These are phyloP conservation scores for Sporothrix pseudoabietina DNA, from an alignment of 2,329 filamentous ascomycete species.

Conservation along the genomic window DNA sequence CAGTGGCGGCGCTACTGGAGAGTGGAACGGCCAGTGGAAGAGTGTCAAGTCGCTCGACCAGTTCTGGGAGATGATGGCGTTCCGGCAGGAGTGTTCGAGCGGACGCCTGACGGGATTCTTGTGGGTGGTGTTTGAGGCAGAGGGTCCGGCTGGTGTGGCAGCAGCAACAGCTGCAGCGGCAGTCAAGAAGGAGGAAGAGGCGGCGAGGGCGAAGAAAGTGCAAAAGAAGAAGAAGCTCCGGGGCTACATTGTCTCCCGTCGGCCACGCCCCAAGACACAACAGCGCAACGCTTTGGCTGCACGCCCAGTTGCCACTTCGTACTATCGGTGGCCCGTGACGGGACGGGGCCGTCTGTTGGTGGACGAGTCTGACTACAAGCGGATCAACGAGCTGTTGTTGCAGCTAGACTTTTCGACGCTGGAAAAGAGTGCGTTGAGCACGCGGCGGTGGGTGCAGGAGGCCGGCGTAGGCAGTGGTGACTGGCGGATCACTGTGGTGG, in stretches of 20 bases:
- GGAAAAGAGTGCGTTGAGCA: slow-evolving; percentile 64
- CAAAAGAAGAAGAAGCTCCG: slow-evolving; percentile 52
- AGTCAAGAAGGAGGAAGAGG: neutral
- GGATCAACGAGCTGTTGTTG: slow-evolving; percentile 68
- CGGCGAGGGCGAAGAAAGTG: neutral
- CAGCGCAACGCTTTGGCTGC: slow-evolving; percentile 52
- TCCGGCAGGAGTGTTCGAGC: slow-evolving; percentile 90
- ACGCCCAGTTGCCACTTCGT: slow-evolving; percentile 56
- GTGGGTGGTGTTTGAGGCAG: slow-evolving; percentile 81
- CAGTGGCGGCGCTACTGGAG: too few relatives aligned
- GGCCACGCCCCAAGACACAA: slow-evolving; percentile 65
- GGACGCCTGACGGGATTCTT: slow-evolving; percentile 91
- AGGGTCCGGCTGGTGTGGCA: neutral
- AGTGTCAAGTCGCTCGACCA: slow-evolving; percentile 81
- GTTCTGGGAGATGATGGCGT: slow-evolving; percentile 99
- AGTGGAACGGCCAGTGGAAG: slow-evolving; percentile 69
- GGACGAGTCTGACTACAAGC: slow-evolving; percentile 65
- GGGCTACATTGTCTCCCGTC: slow-evolving; percentile 64
- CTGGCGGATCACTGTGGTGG: slow-evolving; percentile 57
- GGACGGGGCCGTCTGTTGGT: slow-evolving; percentile 67
- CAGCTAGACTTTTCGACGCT: slow-evolving; percentile 72
- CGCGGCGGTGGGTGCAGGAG: slow-evolving; percentile 70
- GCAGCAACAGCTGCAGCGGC: neutral
- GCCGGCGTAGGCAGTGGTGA: slow-evolving; percentile 55
- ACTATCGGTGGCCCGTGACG: slow-evolving; percentile 66